Conservation (phyloP, 1,139 yeast genomes). For the Kluyveromyces sp. region DNA sequence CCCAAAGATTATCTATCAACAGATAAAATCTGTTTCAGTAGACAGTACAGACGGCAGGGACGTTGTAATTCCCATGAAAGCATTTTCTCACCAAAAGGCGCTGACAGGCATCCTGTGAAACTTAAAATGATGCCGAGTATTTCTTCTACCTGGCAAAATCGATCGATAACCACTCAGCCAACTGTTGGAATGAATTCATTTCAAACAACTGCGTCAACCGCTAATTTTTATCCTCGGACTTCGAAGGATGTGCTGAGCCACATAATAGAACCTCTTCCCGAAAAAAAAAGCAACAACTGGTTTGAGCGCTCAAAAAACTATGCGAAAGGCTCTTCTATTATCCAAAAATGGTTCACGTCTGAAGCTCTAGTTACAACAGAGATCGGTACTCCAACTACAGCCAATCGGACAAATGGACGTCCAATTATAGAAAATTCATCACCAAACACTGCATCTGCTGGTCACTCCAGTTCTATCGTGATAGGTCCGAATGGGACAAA, state of each 20-base stretch:
- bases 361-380: constrained; percentile 23
- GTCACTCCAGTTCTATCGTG: constrained; percentile 24
- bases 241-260: constrained; percentile 7
- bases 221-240: not conserved
- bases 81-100: constrained; percentile 23
- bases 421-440: not conserved
- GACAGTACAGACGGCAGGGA: constrained; percentile 20
- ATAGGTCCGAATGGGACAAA: constrained; percentile 45
- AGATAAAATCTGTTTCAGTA: constrained; percentile 5
- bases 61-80: constrained; percentile 37
- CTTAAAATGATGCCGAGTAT: not conserved
- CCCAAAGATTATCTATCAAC: not conserved
- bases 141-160: constrained; percentile 1
- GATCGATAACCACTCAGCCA: not conserved
- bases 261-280: constrained; percentile 4
- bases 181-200: constrained; percentile 5
- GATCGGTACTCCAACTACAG: constrained; percentile 19
- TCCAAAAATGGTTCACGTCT: constrained; percentile 7
- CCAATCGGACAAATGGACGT: constrained; percentile 2
- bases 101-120: not conserved
- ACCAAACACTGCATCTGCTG: not conserved
- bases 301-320: constrained; percentile 2
- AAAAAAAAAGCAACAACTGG: constrained; percentile 4
- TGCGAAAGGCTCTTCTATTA: not conserved
- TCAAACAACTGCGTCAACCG: not conserved